Evolutionary conservation across 495 filamentous ascomycete species (phyloP), one percentile per base, ranked within the genome.

Genomic region (Rusavskia elegans): DNA sequence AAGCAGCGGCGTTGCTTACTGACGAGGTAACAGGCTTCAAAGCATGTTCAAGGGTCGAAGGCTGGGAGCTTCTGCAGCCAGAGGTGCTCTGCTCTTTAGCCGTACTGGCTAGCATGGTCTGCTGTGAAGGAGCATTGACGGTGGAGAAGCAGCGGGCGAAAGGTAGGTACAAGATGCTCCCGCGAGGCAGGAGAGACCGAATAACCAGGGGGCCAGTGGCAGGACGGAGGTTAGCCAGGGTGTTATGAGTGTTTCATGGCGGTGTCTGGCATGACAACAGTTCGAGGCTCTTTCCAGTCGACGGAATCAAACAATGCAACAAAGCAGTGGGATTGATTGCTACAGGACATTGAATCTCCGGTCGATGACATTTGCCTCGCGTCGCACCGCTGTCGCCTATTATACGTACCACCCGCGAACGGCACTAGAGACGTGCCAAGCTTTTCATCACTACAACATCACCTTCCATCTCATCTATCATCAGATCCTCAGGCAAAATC

Each of bases 51-150:
- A 19, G 29, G 4, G 51, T 39, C 13, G 49, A 49, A n/a, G 51
- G 27, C 36, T 54, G 42, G 21, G 48, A 49, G 35, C 46, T 52
- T 42, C 55, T 56, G 6, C 44, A 20, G 10, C 50, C 44, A 4
- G 49, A 8, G 16, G 13, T 36, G 14, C 38, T 45, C 20, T 59
- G 57, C 14, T 57, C 57, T 44, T 59, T 51, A 20, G 57, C 42
- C 41, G 59, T 55, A 45, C 53, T 54, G 20, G 39, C 50, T 20
- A 61, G 35, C 59, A 61, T 61, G n/a, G 36, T 38, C 30, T 61
- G 27, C 29, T 53, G 51, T 6, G 23, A 46, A 7, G 3, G 19
- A n/a, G 41, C 39, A 44, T 57, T 45, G 36, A 50, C 13, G 32
- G 52, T 51, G 29, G 13, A 36, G 19, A 42, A 38, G 49, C 20